Conservation (phyloP, 306 rosid genomes). For the Fragaria ananassa region DNA sequence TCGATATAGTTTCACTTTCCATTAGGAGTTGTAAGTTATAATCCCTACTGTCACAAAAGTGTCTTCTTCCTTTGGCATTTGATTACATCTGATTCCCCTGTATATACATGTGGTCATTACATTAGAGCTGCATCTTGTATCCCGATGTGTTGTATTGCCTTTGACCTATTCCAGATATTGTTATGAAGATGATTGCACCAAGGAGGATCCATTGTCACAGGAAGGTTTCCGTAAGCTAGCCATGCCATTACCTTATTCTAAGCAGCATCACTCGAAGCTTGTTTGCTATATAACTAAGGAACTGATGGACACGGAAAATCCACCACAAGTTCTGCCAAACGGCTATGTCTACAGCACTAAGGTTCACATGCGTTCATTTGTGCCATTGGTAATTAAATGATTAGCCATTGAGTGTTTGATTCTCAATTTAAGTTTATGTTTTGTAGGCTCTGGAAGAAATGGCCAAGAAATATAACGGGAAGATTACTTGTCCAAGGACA, state of each 20-base stretch:
- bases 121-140: conserved; percentile 10
- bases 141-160: conserved; percentile 37
- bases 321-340: conserved; percentile 90
- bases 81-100: conserved; percentile 16
- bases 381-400: background rate
- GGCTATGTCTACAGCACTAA: conserved; percentile 91
- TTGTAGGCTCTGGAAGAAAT: conserved; percentile 89
- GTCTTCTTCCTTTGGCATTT: conserved; percentile 14
- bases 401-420: background rate
- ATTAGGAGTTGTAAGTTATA: background rate
- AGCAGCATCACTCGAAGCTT: conserved; percentile 90
- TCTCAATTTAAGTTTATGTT: conserved; percentile 22
- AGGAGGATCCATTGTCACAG: conserved; percentile 96
- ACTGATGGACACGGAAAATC: conserved; percentile 94
- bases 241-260: conserved; percentile 74
- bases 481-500: conserved; percentile 82
- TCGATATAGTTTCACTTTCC: background rate
- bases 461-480: conserved; percentile 74
- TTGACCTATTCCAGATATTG: conserved; percentile 81
- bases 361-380: conserved; percentile 42
- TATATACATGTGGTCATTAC: conserved; percentile 7
- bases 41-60: background rate
- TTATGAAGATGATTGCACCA: conserved; percentile 90
- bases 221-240: conserved; percentile 82
- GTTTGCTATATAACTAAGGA: conserved; percentile 97